A percentile compares a stretch with the other conserved stretches of the same genome.
Conservation (phyloP, 805 yeast species). For the Lipomyces sp. region DNA sequence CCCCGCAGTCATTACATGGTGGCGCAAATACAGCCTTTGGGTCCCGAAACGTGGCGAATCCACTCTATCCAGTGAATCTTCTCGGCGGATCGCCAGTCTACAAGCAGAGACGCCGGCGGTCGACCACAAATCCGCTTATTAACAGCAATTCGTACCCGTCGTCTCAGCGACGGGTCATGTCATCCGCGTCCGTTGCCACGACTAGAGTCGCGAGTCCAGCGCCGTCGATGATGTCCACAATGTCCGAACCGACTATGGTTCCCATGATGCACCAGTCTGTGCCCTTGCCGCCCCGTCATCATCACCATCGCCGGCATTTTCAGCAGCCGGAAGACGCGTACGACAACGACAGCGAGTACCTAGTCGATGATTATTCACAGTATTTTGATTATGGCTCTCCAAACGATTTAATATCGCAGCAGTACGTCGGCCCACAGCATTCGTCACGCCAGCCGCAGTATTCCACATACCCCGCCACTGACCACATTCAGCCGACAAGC, state of each 20-base stretch:
- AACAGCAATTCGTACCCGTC: conserved; percentile 3
- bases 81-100: conserved; percentile 30
- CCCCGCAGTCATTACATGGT: neutral
- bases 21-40: neutral
- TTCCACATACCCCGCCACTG: conserved; percentile 8
- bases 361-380: conserved; percentile 18
- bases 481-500: neutral
- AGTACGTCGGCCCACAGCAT: conserved; percentile 6
- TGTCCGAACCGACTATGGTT: conserved; percentile 9
- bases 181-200: neutral
- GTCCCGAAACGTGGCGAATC: neutral
- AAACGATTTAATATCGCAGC: conserved; percentile 13
- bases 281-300: neutral
- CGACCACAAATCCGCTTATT: conserved; percentile 4
- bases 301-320: neutral
- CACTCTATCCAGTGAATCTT: conserved; percentile 10
- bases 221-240: conserved; percentile 7
- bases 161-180: neutral
- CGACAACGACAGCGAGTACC: conserved; percentile 20
- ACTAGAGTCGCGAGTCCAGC: conserved; percentile 6
- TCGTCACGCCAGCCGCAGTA: conserved; percentile 8
- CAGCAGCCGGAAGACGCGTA: conserved; percentile 19
- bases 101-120: conserved; percentile 33
- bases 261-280: neutral
- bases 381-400: conserved; percentile 16